A percentile compares a stretch with the other conserved stretches of the same genome.
Conservation (phyloP, 768 basidiomycete genomes). For the Ephemerocybe angulata region DNA sequence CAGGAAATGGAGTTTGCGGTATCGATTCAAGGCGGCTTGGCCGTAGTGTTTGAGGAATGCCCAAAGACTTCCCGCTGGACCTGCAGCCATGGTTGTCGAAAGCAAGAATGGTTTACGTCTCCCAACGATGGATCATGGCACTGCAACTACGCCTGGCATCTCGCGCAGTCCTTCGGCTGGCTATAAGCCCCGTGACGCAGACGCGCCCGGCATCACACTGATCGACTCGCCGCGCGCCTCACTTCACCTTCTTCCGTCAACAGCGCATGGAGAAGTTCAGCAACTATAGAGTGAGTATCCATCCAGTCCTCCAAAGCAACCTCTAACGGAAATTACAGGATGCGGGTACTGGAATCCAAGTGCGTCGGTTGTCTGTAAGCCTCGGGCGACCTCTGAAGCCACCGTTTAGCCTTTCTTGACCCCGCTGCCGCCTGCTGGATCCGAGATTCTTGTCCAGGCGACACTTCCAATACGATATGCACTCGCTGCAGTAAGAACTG, state of each 20-base stretch:
- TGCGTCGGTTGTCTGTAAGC: slow-evolving; percentile 23
- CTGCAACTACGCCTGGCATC: too few relatives aligned
- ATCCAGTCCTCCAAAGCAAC: background rate
- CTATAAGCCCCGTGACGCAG: too few relatives aligned
- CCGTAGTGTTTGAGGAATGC: slow-evolving; percentile 32
- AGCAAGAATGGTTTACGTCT: background rate
- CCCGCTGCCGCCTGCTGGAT: slow-evolving; percentile 60
- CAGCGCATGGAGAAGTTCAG: slow-evolving; percentile 77
- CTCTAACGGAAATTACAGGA: slow-evolving; percentile 45
- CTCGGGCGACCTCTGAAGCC: too few relatives aligned
- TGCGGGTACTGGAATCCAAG: slow-evolving; percentile 87
- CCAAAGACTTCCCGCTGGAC: slow-evolving; percentile 14
- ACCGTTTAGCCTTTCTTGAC: slow-evolving; percentile 73
- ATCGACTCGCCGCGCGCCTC: too few relatives aligned
- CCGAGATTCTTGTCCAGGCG: slow-evolving; percentile 38
- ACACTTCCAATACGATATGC: slow-evolving; percentile 50
- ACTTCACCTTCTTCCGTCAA: slow-evolving; percentile 22
- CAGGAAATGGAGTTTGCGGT: slow-evolving; percentile 45
- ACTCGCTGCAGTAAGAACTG: slow-evolving; percentile 48
- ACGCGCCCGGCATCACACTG: too few relatives aligned
- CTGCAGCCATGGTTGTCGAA: slow-evolving; percentile 22
- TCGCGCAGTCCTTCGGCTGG: too few relatives aligned
- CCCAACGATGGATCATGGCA: slow-evolving; percentile 5
- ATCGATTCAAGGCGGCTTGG: slow-evolving; percentile 34
- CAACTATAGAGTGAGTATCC: slow-evolving; percentile 59